phyloP scores from a whole-genome alignment of 108 stramenopile genomes.

The Nitzschia palea region DNA sequence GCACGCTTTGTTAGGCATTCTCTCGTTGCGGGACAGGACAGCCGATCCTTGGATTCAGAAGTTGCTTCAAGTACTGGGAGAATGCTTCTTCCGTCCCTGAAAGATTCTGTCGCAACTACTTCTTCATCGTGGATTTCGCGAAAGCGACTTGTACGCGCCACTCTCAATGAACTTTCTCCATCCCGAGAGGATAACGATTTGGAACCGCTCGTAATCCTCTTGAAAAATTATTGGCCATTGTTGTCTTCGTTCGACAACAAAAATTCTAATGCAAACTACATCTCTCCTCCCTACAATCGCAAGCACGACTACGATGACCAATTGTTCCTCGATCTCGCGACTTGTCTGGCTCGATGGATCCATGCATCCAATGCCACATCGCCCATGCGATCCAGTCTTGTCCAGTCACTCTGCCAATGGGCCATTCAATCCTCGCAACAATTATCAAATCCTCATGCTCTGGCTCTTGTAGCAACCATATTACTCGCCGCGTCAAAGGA shows the following conservation, averaged over 20 bases:
- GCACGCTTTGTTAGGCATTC: conserved; percentile 3
- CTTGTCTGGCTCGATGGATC: conserved; percentile 22
- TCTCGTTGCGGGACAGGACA: too few relatives aligned
- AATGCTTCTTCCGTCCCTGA: too few relatives aligned
- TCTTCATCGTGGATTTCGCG: conserved; percentile 26
- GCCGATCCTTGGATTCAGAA: too few relatives aligned
- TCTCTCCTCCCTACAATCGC: too few relatives aligned
- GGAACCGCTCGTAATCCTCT: conserved; percentile 3
- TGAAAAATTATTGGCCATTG: conserved; percentile 16
- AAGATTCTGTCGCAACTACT: conserved; percentile 1
- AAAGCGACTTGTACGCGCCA: conserved; percentile 14
- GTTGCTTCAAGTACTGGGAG: too few relatives aligned
- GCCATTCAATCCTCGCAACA: conserved; percentile 7
- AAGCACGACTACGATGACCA: too few relatives aligned
- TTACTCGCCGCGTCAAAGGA: neutral
- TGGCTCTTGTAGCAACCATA: conserved; percentile 16
- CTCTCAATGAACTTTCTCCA: conserved; percentile 23
- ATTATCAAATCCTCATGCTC: conserved; percentile 11
- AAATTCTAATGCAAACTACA: too few relatives aligned
- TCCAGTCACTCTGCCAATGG: conserved; percentile 16
- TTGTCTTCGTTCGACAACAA: neutral
- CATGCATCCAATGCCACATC: neutral
- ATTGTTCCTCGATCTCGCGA: conserved; percentile 22
- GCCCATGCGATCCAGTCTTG: neutral
- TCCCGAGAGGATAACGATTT: neutral